phyloP scores from a whole-genome alignment of 768 basidiomycete species.

The Rhizopogon rudus region DNA sequence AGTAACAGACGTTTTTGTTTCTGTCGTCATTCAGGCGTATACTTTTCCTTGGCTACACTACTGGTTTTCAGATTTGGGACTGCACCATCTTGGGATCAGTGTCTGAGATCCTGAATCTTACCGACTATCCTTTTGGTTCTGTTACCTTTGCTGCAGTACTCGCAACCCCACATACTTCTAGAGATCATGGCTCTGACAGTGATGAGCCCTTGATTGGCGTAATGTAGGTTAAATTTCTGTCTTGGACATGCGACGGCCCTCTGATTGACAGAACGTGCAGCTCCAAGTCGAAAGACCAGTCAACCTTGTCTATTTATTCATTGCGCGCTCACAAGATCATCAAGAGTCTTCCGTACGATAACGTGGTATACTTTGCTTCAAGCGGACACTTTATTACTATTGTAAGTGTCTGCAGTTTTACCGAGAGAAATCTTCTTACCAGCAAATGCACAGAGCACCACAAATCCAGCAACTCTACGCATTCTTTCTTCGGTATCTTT shows the following conservation, averaged over 20 bases:
- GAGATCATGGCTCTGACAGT: constrained; percentile 26
- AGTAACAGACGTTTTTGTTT: background rate
- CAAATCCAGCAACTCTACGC: constrained; percentile 47
- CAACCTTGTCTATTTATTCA: constrained; percentile 39
- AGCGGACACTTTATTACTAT: constrained; percentile 49
- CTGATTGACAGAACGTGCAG: constrained; percentile 10
- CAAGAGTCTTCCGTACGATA: constrained; percentile 40
- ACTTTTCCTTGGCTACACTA: constrained; percentile 48
- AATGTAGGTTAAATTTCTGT: constrained; percentile 22
- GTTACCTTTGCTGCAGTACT: constrained; percentile 38
- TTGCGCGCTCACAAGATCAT: constrained; percentile 44
- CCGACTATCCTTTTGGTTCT: constrained; percentile 29
- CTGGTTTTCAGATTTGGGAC: constrained; percentile 60
- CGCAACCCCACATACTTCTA: constrained; percentile 21
- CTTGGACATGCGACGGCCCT: background rate
- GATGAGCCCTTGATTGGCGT: constrained; percentile 31
- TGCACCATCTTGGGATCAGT: constrained; percentile 47
- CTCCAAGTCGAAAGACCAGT: constrained; percentile 19
- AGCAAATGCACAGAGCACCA: constrained; percentile 44
- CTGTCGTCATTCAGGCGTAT: constrained; percentile 29
- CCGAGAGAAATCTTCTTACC: background rate
- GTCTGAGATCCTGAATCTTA: constrained; percentile 50
- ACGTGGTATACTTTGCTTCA: constrained; percentile 39
- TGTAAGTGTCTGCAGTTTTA: constrained; percentile 34
- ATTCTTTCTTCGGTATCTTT: constrained; percentile 54